Evolutionary conservation across 108 stramenopile species (phyloP), one percentile per base, ranked within the genome.

Genomic region (Licmophora abbreviata): DNA sequence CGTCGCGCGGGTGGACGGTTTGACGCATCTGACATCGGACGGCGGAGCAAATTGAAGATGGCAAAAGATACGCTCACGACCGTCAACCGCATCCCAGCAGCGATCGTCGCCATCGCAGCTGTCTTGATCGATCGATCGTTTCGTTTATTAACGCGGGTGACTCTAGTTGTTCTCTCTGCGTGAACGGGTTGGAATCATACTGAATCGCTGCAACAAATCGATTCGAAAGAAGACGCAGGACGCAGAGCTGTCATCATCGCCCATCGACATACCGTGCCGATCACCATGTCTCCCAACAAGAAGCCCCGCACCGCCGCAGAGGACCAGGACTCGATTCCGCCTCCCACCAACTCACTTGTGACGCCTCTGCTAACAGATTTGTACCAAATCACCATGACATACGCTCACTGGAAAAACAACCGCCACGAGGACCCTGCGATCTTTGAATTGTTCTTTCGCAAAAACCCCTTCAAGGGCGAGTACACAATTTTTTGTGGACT

Each of bases 371-470:
- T 99, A 41, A 98, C 97, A 29, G 97, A 98, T 63, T 74, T 97
- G 65, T 99, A 99, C 63, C 99, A 99, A 65, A 59, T 99, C 10
- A 94, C 95, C 9, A 99, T 99, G 99, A 71, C 85, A 11, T 98
- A 97, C 59, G 94, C 95, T 10, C 96, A 98, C 63, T 99, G 96
- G 97, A 92, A 76, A 43, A 83, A 74, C 12, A 70, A 73, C 28
- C 78, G 92, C 17, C 88, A 90, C 56, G 25, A 86, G 3, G 87
- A 94, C 23, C 46, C 28, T 0, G 73, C 87, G 0, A 76, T 85
- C 56, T 95, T 95, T 58, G 94, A 95, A 44, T 54, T 98, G 0
- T 99, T 97, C 77, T 98, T 97, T 69, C 89, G 99, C 21, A 98
- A 96, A 66, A 93, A 86, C 61, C 96, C 96, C 0, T 99, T 99